Evolutionary conservation across 1,139 yeast species (phyloP).

Genomic region (Yamadazyma trypodendri): DNA sequence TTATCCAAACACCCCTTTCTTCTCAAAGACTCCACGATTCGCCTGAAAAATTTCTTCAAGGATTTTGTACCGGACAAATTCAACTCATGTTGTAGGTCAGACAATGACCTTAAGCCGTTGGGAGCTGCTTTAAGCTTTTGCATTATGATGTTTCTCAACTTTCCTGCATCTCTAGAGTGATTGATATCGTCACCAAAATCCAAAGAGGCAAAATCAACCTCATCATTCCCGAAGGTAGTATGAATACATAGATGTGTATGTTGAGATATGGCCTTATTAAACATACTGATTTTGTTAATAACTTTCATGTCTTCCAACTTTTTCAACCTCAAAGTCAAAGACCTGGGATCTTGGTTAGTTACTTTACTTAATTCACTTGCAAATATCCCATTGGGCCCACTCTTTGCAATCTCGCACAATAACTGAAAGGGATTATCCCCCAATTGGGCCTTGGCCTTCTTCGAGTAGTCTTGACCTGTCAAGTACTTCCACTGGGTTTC

Average conservation of each 20-base stretch:
- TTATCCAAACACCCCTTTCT: slow-evolving; percentile 54
- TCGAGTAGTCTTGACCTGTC: slow-evolving; percentile 38
- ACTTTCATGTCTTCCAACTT: slow-evolving; percentile 49
- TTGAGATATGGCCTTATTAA: slow-evolving; percentile 43
- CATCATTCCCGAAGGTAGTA: slow-evolving; percentile 36
- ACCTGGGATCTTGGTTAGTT: slow-evolving; percentile 71
- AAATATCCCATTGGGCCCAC: slow-evolving; percentile 55
- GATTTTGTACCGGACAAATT: slow-evolving; percentile 46
- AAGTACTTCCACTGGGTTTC: slow-evolving; percentile 44
- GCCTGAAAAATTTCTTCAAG: slow-evolving; percentile 49
- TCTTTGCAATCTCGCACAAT: slow-evolving; percentile 51
- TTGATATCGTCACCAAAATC: slow-evolving; percentile 25
- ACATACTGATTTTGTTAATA: slow-evolving; percentile 41
- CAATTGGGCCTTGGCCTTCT: slow-evolving; percentile 28
- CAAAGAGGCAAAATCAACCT: slow-evolving; percentile 35
- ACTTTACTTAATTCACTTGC: slow-evolving; percentile 54
- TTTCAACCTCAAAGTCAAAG: slow-evolving; percentile 61
- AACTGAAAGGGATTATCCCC: slow-evolving; percentile 46
- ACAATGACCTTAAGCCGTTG: slow-evolving; percentile 62
- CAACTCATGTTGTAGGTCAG: slow-evolving; percentile 64
- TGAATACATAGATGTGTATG: slow-evolving; percentile 53
- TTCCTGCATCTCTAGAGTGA: slow-evolving; percentile 30
- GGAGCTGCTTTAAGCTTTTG: slow-evolving; percentile 62
- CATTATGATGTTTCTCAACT: slow-evolving; percentile 41
- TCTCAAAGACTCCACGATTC: slow-evolving; percentile 52